phyloP scores from a whole-genome alignment of 1,284 basidiomycete species.

The Rhodotorula mucilaginosa region DNA sequence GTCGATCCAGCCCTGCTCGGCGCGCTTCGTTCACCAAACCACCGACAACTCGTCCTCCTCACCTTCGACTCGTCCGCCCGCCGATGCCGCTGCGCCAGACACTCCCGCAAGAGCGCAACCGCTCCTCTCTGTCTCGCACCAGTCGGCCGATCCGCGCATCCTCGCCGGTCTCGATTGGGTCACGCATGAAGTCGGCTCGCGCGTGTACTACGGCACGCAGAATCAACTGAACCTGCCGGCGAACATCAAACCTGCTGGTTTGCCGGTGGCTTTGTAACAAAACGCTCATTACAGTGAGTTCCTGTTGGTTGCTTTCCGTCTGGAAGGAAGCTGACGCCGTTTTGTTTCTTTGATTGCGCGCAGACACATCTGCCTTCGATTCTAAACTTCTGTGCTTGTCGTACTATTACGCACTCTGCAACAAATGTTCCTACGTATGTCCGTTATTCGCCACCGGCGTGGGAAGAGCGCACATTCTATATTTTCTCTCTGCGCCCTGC shows the following conservation, averaged over 20 bases:
- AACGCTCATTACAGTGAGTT: too few species aligned
- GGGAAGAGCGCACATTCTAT: too few species aligned
- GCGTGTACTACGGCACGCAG: slow-evolving; percentile 36
- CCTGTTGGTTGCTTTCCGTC: too few species aligned
- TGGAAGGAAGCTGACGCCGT: too few species aligned
- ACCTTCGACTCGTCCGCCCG: background rate
- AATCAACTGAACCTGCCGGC: slow-evolving; percentile 9
- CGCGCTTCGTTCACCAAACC: background rate
- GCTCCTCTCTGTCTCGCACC: background rate
- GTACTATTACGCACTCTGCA: too few species aligned
- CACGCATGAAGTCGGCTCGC: slow-evolving; percentile 30
- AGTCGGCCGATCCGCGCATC: slow-evolving; percentile 23
- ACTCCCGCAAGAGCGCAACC: background rate
- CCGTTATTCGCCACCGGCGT: too few species aligned
- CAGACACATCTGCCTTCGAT: too few species aligned
- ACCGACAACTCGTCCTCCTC: background rate
- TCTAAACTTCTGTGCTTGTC: too few species aligned
- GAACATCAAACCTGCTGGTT: slow-evolving; percentile 47
- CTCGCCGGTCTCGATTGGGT: slow-evolving; percentile 37
- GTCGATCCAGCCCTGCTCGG: slow-evolving; percentile 29
- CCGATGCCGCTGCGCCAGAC: background rate
- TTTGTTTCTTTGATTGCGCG: too few species aligned
- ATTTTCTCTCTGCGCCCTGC: too few species aligned
- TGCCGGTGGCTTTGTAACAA: slow-evolving; percentile 45
- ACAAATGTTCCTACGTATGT: too few species aligned